phyloP scores from a whole-genome alignment of 768 basidiomycete genomes.

The Tulasnella sp. region DNA sequence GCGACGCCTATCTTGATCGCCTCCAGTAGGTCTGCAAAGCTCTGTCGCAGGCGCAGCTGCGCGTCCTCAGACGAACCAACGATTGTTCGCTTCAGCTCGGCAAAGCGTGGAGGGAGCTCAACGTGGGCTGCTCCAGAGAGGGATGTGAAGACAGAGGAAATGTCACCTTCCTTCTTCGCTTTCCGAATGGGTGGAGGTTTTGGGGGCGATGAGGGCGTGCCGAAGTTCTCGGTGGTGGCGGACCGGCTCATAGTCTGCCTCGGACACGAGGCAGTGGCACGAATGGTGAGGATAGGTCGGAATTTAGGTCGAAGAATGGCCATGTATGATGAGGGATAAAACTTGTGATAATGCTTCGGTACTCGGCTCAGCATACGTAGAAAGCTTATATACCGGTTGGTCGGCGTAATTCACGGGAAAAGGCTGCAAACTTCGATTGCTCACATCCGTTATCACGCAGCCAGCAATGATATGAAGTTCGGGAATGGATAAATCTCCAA shows the following conservation, averaged over 20 bases:
- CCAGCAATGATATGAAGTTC: no score
- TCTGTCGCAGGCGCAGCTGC: slow-evolving; percentile 28
- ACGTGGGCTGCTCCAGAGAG: slow-evolving; percentile 30
- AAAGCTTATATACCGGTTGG: no score
- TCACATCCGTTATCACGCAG: no score
- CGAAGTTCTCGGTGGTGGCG: not conserved
- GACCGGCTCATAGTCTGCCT: not conserved
- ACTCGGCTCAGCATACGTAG: no score
- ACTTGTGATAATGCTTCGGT: no score
- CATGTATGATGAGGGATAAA: no score
- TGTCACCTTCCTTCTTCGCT: slow-evolving; percentile 29
- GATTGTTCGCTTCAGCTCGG: slow-evolving; percentile 46
- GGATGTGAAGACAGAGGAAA: slow-evolving; percentile 39
- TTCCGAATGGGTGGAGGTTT: not conserved
- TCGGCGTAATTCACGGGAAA: no score
- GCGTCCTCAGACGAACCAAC: slow-evolving; percentile 30
- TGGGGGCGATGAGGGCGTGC: not conserved
- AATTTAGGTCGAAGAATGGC: no score
- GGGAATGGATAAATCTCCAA: no score
- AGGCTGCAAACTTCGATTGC: no score
- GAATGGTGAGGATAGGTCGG: no score
- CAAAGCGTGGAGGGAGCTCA: slow-evolving; percentile 45
- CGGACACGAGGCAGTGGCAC: not conserved
- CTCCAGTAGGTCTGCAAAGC: slow-evolving; percentile 45
- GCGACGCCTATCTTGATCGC: slow-evolving; percentile 38